A percentile compares a stretch with the other conserved stretches of the same genome.
Conservation (phyloP, 2,329 filamentous ascomycete species). For the Penicillium sp. region DNA sequence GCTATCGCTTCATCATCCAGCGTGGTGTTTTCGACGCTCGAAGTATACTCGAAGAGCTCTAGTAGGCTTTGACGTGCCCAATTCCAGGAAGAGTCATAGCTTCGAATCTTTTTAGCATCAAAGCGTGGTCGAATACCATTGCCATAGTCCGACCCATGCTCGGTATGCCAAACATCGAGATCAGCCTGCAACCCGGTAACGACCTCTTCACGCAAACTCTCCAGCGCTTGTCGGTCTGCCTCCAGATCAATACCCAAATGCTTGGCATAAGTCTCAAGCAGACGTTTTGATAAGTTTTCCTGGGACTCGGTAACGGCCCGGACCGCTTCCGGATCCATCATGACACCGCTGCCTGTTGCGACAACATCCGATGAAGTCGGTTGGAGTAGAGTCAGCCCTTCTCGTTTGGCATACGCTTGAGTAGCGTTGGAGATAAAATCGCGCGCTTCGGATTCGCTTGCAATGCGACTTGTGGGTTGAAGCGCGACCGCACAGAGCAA, state of each 20-base stretch:
- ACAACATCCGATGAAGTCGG: constrained; percentile 71
- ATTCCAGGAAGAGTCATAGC: constrained; percentile 99
- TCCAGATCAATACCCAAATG: constrained; percentile 97
- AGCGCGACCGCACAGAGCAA: constrained; percentile 86
- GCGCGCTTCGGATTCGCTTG: constrained; percentile 88
- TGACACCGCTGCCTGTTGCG: constrained; percentile 75
- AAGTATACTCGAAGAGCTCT: constrained; percentile 57
- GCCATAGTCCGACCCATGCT: constrained; percentile 96
- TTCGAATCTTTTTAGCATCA: constrained; percentile 86
- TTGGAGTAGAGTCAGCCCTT: constrained; percentile 80
- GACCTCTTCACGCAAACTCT: constrained; percentile 75
- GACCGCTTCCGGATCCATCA: constrained; percentile 98
- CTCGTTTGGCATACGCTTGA: constrained; percentile 82
- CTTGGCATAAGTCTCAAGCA: constrained; percentile 88
- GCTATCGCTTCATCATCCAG: constrained; percentile 91
- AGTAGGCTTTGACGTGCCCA: constrained; percentile 79
- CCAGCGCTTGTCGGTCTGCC: constrained; percentile 87
- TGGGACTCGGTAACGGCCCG: constrained; percentile 98
- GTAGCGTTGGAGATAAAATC: constrained; percentile 83
- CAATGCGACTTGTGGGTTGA: constrained; percentile 85
- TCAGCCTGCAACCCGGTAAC: constrained; percentile 87
- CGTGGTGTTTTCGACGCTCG: constrained; percentile 98
- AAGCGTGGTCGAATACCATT: constrained; percentile 95
- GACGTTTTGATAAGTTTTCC: constrained; percentile 93
- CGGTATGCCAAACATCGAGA: constrained; percentile 89